Conservation (phyloP, 352 stramenopile species). For the Phytophthora sp. region DNA sequence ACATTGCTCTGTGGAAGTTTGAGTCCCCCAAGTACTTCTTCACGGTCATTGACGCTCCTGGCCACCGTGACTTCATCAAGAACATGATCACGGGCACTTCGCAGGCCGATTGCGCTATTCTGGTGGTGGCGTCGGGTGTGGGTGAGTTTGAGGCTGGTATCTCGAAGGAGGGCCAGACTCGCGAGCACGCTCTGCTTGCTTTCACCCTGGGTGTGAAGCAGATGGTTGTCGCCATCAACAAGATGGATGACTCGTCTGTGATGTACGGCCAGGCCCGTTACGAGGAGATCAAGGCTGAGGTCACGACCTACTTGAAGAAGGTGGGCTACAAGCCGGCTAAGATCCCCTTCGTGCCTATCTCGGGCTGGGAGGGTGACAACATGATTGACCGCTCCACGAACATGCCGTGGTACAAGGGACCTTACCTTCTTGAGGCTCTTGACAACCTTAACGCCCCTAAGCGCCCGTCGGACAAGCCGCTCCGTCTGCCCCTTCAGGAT, state of each 20-base stretch:
- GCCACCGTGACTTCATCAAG: slow-evolving; percentile 99
- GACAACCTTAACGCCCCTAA: slow-evolving; percentile 93
- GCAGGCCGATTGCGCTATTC: slow-evolving; percentile 97
- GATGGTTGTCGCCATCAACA: slow-evolving; percentile 98
- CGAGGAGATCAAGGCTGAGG: slow-evolving; percentile 94
- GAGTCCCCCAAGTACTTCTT: slow-evolving; percentile 96
- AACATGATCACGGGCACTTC: slow-evolving; percentile 99
- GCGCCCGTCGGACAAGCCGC: slow-evolving; percentile 93
- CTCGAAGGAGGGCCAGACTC: slow-evolving; percentile 95
- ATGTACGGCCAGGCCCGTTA: slow-evolving; percentile 95
- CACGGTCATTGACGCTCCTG: slow-evolving; percentile 98
- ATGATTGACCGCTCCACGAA: slow-evolving; percentile 94
- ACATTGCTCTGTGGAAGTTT: slow-evolving; percentile 98
- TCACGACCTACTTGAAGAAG: slow-evolving; percentile 94
- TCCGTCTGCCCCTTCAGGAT: slow-evolving; percentile 96
- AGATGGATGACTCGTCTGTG: slow-evolving; percentile 97
- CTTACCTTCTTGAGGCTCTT: slow-evolving; percentile 91
- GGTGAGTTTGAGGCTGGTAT: slow-evolving; percentile 96
- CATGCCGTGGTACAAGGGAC: slow-evolving; percentile 98
- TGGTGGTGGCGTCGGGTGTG: slow-evolving; percentile 93
- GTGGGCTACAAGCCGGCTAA: slow-evolving; percentile 97
- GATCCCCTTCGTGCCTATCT: slow-evolving; percentile 97
- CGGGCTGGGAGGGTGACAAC: slow-evolving; percentile 97
- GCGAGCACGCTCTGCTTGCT: slow-evolving; percentile 95
- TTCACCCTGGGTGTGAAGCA: slow-evolving; percentile 98